Conservation (phyloP, 805 yeast species). For the Kregervanrija delftensis region DNA sequence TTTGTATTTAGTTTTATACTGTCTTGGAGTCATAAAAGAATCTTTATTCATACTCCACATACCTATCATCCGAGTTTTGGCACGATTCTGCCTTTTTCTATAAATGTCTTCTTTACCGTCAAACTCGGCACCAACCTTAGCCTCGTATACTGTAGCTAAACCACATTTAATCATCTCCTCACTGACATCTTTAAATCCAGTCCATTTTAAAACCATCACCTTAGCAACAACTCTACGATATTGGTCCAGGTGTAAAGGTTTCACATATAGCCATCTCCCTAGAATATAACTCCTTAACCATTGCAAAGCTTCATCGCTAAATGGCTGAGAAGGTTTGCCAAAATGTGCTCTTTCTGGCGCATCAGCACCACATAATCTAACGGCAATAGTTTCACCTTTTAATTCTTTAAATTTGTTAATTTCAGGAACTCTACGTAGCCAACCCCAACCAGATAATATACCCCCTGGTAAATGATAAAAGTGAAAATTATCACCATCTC, state of each 20-base stretch:
- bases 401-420: slow-evolving; percentile 37
- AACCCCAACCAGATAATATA: slow-evolving; percentile 81
- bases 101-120: slow-evolving; percentile 67
- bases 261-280: slow-evolving; percentile 63
- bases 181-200: slow-evolving; percentile 75
- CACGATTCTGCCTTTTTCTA: slow-evolving; percentile 49
- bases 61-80: slow-evolving; percentile 53
- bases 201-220: slow-evolving; percentile 52
- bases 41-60: slow-evolving; percentile 51
- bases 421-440: slow-evolving; percentile 67
- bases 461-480: slow-evolving; percentile 96
- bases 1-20: slow-evolving; percentile 50
- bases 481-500: slow-evolving; percentile 94
- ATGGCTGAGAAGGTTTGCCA: slow-evolving; percentile 90
- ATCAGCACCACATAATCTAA: slow-evolving; percentile 87
- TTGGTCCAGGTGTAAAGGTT: slow-evolving; percentile 80
- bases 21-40: slow-evolving; percentile 64
- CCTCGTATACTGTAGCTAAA: slow-evolving; percentile 82
- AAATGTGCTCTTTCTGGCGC: slow-evolving; percentile 96
- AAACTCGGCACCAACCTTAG: slow-evolving; percentile 74
- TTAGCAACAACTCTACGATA: slow-evolving; percentile 83
- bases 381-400: slow-evolving; percentile 64
- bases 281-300: slow-evolving; percentile 68
- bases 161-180: slow-evolving; percentile 82
- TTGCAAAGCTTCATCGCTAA: slow-evolving; percentile 69